Evolutionary conservation across 1,284 basidiomycete genomes (phyloP), one percentile per base, ranked within the genome.

Genomic region (Ceraceosorus guamensis): DNA sequence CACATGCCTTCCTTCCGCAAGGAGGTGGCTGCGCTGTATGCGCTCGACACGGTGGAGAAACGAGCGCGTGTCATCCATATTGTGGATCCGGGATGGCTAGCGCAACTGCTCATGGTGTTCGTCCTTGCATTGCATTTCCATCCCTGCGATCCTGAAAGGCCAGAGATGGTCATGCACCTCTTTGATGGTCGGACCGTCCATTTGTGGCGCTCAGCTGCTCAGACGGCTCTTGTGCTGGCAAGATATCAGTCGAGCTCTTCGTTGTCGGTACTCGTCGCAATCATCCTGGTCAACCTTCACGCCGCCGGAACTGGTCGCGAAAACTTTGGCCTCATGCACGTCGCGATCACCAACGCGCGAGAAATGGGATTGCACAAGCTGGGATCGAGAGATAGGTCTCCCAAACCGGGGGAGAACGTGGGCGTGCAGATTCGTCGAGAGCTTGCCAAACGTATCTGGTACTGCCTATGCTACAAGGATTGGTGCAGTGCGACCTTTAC

Each of bases 371-470:
- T 75, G 11, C 69, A 75, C 46, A 63, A 69, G 2, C 66, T 75
- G 18, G 71, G 71, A 46, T 64, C 68, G 44, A 51, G 58, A n/a
- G 61, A 63, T 53, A 66, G 64, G 50, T 66, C 63, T 59, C 67
- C 61, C 0, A 60, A 51, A 16, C 46, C 61, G 30, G 57, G 59
- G 52, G 69, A 70, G 52, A 53, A 59, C 8, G 55, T 61, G 8
- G 64, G 61, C 41, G 61, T 64, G 45, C 47, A 58, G 14, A 61
- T 74, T 14, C 63, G 67, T 8, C 58, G 65, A 31, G 69, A 75
- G 59, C 66, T 73, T 13, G 70, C 64, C 13, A 70, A 68, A 50
- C 65, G 72, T 10, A 65, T 75, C 46, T 75, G 72, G 72, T 72
- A 68, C 68, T 54, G 62, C 11, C 37, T n/a, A 41, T 41, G 37